These are phyloP conservation scores for Cryptosporidium tyzzeri DNA, from an alignment of 169 alveolate species.

Conservation along the genomic window DNA sequence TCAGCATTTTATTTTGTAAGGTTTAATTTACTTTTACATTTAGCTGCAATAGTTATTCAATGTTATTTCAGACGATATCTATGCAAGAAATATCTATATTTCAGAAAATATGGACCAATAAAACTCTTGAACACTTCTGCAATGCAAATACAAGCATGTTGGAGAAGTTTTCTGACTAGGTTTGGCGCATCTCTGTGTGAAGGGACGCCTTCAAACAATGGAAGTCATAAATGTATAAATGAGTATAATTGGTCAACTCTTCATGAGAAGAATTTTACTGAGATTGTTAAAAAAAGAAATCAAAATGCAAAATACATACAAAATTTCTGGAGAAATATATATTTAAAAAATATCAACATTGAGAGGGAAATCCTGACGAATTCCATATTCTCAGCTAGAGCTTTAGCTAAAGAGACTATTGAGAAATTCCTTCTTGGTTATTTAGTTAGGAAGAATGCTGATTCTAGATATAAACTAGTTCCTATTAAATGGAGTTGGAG, in stretches of 20 bases:
- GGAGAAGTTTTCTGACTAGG: conserved; percentile 65
- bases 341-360: conserved; percentile 3
- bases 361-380: conserved; percentile 15
- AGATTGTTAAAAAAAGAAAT: conserved; percentile 37
- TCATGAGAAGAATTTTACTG: conserved; percentile 22
- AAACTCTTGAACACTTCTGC: conserved; percentile 47
- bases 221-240: not conserved
- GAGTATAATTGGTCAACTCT: conserved; percentile 23
- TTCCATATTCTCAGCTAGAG: conserved; percentile 65
- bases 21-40: conserved; percentile 49
- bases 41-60: conserved; percentile 73
- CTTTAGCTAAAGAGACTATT: conserved; percentile 38
- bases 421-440: conserved; percentile 22
- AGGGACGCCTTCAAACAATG: not conserved
- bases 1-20: conserved; percentile 46
- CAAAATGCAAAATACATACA: conserved; percentile 41
- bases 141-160: conserved; percentile 72
- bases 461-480: conserved; percentile 21
- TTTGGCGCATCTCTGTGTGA: conserved; percentile 7
- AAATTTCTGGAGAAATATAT: conserved; percentile 25
- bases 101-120: conserved; percentile 50
- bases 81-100: conserved; percentile 31
- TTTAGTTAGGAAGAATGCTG: conserved; percentile 21
- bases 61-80: conserved; percentile 58
- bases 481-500: conserved; percentile 70